These are phyloP conservation scores for Adansonia digitata DNA, from an alignment of 345 rosid genomes.

Conservation along the genomic window DNA sequence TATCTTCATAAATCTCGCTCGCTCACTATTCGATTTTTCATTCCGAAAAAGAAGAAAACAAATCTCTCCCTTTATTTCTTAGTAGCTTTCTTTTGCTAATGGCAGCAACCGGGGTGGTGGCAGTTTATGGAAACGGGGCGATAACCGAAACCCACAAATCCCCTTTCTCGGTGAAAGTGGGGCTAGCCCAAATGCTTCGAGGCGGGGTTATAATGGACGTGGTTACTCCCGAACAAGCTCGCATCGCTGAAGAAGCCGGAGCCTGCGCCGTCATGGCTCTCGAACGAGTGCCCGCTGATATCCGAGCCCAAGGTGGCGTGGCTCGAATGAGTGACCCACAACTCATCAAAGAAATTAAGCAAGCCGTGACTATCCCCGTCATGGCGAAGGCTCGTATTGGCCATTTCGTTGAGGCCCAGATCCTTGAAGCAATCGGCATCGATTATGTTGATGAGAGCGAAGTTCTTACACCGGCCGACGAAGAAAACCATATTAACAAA, in stretches of 20 bases:
- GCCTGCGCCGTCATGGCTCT: conserved; percentile 84
- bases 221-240: conserved; percentile 65
- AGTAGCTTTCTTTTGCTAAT: conserved; percentile 17
- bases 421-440: conserved; percentile 68
- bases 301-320: conserved; percentile 72
- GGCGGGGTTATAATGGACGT: conserved; percentile 89
- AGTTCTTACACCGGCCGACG: conserved; percentile 69
- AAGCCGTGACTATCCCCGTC: conserved; percentile 68
- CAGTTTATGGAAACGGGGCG: conserved; percentile 57
- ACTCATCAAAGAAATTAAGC: conserved; percentile 59
- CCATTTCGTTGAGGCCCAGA: conserved; percentile 76
- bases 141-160: conserved; percentile 65
- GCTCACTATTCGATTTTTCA: too few species aligned
- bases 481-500: conserved; percentile 73
- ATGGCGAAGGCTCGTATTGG: conserved; percentile 82
- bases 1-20: too few species aligned
- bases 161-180: conserved; percentile 76
- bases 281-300: conserved; percentile 76
- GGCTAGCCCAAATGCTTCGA: conserved; percentile 82
- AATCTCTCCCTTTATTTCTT: too few species aligned
- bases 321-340: conserved; percentile 80
- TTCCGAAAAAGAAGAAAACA: not conserved
- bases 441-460: conserved; percentile 87
- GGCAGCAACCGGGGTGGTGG: conserved; percentile 71
- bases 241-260: conserved; percentile 73